phyloP scores from a whole-genome alignment of 306 rosid species.

The Boehmeria nivea region DNA sequence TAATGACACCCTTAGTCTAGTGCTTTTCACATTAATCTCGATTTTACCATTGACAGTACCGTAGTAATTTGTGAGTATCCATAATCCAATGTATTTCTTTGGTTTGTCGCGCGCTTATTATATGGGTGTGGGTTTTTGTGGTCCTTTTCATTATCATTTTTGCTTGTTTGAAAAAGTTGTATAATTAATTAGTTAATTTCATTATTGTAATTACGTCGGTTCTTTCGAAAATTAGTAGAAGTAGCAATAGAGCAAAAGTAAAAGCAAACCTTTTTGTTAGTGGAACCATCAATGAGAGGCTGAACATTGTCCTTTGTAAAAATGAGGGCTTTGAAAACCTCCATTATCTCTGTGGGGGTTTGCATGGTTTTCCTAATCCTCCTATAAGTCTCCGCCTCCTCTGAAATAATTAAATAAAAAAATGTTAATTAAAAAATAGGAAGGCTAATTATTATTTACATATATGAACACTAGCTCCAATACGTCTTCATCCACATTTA shows the following conservation, averaged over 20 bases:
- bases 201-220: not conserved
- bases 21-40: no score
- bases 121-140: no score
- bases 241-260: not conserved
- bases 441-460: not conserved
- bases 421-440: not conserved
- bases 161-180: no score
- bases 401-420: conserved; percentile 8
- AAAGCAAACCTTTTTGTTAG: conserved; percentile 29
- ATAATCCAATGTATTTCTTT: no score
- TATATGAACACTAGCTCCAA: not conserved
- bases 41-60: no score
- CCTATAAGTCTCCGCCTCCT: conserved; percentile 22
- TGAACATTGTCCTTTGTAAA: conserved; percentile 15
- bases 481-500: not conserved
- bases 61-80: no score
- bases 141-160: no score
- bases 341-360: conserved; percentile 33
- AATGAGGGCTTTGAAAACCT: conserved; percentile 27
- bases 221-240: not conserved
- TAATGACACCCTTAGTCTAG: no score
- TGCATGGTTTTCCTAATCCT: conserved; percentile 20
- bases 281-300: conserved; percentile 48
- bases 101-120: not conserved
- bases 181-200: no score